Evolutionary conservation across 2,329 filamentous ascomycete genomes (phyloP), one percentile per base, ranked within the genome.

Genomic region (Cadophora sp.): DNA sequence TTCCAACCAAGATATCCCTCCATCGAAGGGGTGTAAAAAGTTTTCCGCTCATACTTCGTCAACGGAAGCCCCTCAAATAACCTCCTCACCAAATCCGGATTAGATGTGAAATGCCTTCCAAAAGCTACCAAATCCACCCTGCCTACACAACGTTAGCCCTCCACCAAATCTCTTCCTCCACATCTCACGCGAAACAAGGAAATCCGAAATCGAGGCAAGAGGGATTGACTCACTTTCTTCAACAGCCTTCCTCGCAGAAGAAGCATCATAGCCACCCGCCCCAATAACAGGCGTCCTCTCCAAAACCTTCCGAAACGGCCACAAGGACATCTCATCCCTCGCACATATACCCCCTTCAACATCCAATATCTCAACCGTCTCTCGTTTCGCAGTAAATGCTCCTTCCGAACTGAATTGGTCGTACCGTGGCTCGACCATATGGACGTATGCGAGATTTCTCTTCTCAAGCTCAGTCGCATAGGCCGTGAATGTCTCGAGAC

Each of bases 351-450:
- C 47, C 16, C 14, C 5, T 4, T n/a, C 41, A 16, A 45, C 41
- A 4, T 45, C 41, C 7, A 7, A 45, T 6, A 45, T 18, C 41
- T 45, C 41, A 16, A 45, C 41, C 41, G 41, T 45, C 41, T 45
- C 41, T 45, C 41, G 18, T 13, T 45, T 45, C 1, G 41, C 41
- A 45, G 41, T 2, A 45, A 45, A 45, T 6, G 41, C 41, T 18
- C 41, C 41, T 18, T 45, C 41, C 7, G n/a, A 45, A 16, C 41
- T 45, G 13, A 45, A 45, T 13, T 45, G 41, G n/a, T 45, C 41
- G n/a, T 45, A 16, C 11, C 84, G 78, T 69, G 84, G 82, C 72
- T 87, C 85, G 50, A 87, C 79, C 36, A 87, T 82, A 75, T 82
- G 83, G 20, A 87, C 80, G 64, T 87, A 87, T 0, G 83, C 83